Conservation (phyloP, 192 early-diverging fungal genomes). For the Entrophospora sp. region DNA sequence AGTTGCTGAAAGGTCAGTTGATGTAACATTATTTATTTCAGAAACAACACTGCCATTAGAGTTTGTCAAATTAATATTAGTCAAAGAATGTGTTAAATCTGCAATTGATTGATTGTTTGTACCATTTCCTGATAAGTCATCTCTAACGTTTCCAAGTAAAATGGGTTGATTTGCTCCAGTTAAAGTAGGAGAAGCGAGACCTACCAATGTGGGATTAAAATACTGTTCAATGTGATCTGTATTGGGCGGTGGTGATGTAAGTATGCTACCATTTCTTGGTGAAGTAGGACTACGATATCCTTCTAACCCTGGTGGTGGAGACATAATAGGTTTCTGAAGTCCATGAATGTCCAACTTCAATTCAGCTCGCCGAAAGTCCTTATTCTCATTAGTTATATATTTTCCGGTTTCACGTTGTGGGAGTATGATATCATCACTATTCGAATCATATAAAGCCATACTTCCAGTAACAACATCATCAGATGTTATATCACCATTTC, state of each 20-base stretch:
- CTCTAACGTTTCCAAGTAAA: neutral
- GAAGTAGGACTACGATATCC: slow-evolving; percentile 17
- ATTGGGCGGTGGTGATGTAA: slow-evolving; percentile 13
- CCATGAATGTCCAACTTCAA: slow-evolving; percentile 21
- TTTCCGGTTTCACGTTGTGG: slow-evolving; percentile 15
- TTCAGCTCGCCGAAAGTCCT: slow-evolving; percentile 7
- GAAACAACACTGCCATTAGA: neutral
- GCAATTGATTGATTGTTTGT: neutral
- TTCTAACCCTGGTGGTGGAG: slow-evolving; percentile 16
- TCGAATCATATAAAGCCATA: slow-evolving; percentile 24
- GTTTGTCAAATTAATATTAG: slow-evolving; percentile 8
- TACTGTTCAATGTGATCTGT: slow-evolving; percentile 17
- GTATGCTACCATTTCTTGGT: neutral
- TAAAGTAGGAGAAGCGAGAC: slow-evolving; percentile 13
- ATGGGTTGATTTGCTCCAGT: slow-evolving; percentile 13
- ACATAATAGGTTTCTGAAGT: slow-evolving; percentile 8
- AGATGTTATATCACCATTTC: slow-evolving; percentile 7
- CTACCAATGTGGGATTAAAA: slow-evolving; percentile 12
- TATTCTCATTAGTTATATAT: slow-evolving; percentile 6
- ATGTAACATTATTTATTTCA: slow-evolving; percentile 11
- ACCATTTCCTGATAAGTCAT: neutral
- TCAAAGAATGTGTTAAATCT: slow-evolving; percentile 15
- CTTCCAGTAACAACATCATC: slow-evolving; percentile 21
- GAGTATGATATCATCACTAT: slow-evolving; percentile 19
- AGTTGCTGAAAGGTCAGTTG: neutral